Percentiles rank a stretch among this genome's conserved stretches.
Conservation (phyloP, 768 basidiomycete genomes). For the Macrolepiota dolichaula region DNA sequence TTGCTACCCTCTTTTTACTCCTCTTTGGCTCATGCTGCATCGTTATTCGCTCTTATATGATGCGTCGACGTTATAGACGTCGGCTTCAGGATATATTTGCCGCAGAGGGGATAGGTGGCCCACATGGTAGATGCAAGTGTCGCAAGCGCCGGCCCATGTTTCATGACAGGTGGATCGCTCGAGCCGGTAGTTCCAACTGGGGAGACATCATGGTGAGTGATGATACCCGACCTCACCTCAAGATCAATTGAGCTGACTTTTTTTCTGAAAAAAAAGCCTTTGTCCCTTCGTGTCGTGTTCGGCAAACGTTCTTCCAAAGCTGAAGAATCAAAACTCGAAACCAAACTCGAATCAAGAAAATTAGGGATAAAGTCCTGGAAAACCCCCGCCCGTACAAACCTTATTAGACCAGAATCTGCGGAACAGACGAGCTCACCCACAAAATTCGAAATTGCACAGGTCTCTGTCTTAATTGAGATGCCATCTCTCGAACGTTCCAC, state of each 20-base stretch:
- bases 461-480: constrained; percentile 59
- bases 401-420: neutral
- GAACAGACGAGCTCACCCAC: constrained; percentile 1
- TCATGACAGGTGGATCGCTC: constrained; percentile 40
- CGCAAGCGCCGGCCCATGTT: constrained; percentile 47
- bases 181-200: constrained; percentile 37
- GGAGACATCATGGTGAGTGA: constrained; percentile 43
- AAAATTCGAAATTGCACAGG: constrained; percentile 38
- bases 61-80: constrained; percentile 55
- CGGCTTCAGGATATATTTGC: constrained; percentile 52
- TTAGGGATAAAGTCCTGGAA: constrained; percentile 3
- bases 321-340: neutral
- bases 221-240: constrained; percentile 6
- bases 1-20: constrained; percentile 68
- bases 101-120: constrained; percentile 43
- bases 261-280: neutral
- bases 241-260: neutral
- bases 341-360: neutral
- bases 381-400: constrained; percentile 2
- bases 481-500: constrained; percentile 32
- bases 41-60: constrained; percentile 57
- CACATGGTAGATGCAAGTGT: constrained; percentile 34
- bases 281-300: constrained; percentile 1
- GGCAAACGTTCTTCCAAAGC: neutral
- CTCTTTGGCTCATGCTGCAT: constrained; percentile 63